Percentiles rank a stretch among this genome's conserved stretches.
These are phyloP conservation scores for Halenospora varia DNA, from an alignment of 495 filamentous ascomycete genomes.

Conservation along the genomic window DNA sequence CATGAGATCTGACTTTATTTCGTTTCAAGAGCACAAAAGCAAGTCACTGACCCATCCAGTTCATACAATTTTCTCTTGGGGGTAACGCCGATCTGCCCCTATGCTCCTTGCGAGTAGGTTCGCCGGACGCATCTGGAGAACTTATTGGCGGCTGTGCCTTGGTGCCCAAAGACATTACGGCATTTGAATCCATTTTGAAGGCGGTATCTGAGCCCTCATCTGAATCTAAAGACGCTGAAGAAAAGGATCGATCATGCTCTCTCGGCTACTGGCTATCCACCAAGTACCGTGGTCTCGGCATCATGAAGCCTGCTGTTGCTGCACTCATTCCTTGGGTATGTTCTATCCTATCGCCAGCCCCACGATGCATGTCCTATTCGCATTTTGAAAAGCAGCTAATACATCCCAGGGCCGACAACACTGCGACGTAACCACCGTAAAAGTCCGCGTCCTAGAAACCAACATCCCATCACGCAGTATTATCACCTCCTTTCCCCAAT, in stretches of 20 bases:
- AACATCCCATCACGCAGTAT: constrained; percentile 4
- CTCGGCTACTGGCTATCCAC: constrained; percentile 15
- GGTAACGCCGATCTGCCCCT: too few relatives aligned
- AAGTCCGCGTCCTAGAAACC: neutral
- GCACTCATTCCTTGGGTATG: constrained; percentile 2
- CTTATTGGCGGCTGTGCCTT: neutral
- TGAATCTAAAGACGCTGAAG: neutral
- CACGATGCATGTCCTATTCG: too few relatives aligned
- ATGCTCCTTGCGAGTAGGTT: too few relatives aligned
- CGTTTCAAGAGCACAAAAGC: too few relatives aligned
- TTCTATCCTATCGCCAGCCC: too few relatives aligned
- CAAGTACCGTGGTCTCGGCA: constrained; percentile 1
- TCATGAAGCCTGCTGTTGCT: constrained; percentile 8
- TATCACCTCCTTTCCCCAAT: neutral
- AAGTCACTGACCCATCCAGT: too few relatives aligned
- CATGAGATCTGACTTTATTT: too few relatives aligned
- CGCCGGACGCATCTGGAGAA: neutral
- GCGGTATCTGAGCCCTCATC: neutral
- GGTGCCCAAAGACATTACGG: too few relatives aligned
- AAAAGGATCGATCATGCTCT: neutral
- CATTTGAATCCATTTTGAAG: too few relatives aligned
- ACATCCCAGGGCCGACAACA: too few relatives aligned
- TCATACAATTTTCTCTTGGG: too few relatives aligned
- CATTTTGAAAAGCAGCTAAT: too few relatives aligned
- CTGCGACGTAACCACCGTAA: neutral